Conservation (phyloP, 2,329 filamentous ascomycete species). For the Ophioceras dolichostomum region DNA sequence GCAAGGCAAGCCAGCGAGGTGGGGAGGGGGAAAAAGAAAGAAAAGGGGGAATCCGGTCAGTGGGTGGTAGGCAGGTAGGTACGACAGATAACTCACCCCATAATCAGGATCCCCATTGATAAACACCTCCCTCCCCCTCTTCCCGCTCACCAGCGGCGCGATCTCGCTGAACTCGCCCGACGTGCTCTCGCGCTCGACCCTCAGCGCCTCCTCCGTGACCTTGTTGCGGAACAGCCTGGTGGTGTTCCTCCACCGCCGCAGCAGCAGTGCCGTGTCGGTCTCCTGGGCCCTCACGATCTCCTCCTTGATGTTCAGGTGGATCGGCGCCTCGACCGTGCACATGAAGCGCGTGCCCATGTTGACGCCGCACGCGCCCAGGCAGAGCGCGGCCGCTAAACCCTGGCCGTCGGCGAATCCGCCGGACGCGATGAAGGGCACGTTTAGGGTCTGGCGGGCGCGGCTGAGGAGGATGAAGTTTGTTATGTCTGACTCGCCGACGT, state of each 20-base stretch:
- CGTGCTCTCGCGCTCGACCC: constrained; percentile 71
- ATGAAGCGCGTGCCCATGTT: constrained; percentile 99
- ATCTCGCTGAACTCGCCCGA: constrained; percentile 86
- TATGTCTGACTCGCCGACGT: constrained; percentile 79
- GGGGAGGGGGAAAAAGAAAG: constrained; percentile 4
- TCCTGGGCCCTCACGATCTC: constrained; percentile 81
- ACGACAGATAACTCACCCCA: constrained; percentile 49
- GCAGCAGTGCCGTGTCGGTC: constrained; percentile 78
- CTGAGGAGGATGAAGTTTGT: constrained; percentile 84
- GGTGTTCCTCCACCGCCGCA: constrained; percentile 90
- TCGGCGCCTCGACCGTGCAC: constrained; percentile 86
- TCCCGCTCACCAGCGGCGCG: constrained; percentile 75
- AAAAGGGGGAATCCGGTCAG: neutral
- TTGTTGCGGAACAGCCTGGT: constrained; percentile 82
- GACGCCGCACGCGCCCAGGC: constrained; percentile 81
- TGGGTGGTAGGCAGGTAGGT: too few relatives aligned
- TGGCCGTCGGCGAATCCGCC: constrained; percentile 93
- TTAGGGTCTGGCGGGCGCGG: constrained; percentile 71
- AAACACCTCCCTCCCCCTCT: constrained; percentile 85
- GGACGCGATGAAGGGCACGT: constrained; percentile 86
- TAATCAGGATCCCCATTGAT: constrained; percentile 81
- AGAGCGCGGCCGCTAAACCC: constrained; percentile 81
- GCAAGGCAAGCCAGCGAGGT: too few relatives aligned
- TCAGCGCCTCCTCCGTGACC: constrained; percentile 66
- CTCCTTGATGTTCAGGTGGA: constrained; percentile 89